Conservation (phyloP, 2,329 filamentous ascomycete species). For the Aureobasidium melanogenum region DNA sequence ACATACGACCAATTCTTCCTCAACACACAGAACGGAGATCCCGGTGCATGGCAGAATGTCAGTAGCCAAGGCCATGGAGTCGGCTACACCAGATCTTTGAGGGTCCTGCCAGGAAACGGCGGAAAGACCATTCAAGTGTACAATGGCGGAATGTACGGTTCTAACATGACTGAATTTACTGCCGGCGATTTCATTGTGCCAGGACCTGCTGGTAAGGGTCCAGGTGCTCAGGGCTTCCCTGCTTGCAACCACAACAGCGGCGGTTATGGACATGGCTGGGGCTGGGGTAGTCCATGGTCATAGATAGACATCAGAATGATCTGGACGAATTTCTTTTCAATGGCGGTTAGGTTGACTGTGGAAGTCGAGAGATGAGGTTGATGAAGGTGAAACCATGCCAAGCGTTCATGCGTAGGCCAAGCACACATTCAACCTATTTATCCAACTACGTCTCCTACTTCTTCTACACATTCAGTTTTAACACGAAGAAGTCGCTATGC, state of each 20-base stretch:
- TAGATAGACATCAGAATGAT: neutral
- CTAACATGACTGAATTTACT: neutral
- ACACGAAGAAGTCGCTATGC: neutral
- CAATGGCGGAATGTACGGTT: conserved; percentile 8
- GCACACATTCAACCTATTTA: neutral
- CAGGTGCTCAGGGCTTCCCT: conserved; percentile 3
- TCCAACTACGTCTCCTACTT: neutral
- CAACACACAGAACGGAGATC: conserved; percentile 36
- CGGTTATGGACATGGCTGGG: conserved; percentile 4
- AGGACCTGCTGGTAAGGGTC: neutral
- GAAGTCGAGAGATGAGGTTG: neutral
- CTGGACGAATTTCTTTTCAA: neutral
- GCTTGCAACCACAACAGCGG: conserved; percentile 6
- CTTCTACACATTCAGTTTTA: neutral
- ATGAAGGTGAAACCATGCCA: neutral
- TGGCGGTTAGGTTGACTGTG: neutral
- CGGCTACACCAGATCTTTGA: conserved; percentile 40
- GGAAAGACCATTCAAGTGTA: conserved; percentile 1
- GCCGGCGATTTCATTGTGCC: conserved; percentile 6
- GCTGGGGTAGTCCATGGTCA: conserved; percentile 3
- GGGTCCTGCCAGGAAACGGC: conserved; percentile 31
- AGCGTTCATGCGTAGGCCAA: neutral
- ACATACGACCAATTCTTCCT: conserved; percentile 37
- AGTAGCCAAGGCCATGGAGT: conserved; percentile 28
- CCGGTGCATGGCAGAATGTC: conserved; percentile 38